Evolutionary conservation across 2,329 filamentous ascomycete genomes (phyloP).

Genomic region (Curvularia spicifera): DNA sequence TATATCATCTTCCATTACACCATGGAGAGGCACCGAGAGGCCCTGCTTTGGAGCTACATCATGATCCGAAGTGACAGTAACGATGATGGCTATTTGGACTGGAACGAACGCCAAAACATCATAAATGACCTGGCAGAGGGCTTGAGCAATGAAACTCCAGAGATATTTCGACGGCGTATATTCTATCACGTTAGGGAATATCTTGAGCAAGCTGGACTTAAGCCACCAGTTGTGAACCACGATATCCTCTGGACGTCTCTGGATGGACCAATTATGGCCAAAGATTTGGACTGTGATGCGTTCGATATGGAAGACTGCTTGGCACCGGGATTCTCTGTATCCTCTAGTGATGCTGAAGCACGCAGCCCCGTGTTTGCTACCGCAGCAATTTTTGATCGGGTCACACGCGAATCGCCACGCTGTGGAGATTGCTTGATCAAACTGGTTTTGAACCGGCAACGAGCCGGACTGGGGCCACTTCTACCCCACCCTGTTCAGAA

Average conservation of each 20-base stretch:
- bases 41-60: slow-evolving; percentile 54
- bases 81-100: slow-evolving; percentile 51
- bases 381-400: slow-evolving; percentile 49
- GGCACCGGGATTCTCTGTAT: slow-evolving; percentile 51
- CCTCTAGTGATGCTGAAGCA: slow-evolving; percentile 44
- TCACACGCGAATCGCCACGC: slow-evolving; percentile 48
- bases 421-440: slow-evolving; percentile 55
- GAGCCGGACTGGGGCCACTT: slow-evolving; percentile 48
- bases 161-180: slow-evolving; percentile 46
- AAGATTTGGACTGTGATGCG: slow-evolving; percentile 50
- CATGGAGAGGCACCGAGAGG: slow-evolving; percentile 54
- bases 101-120: slow-evolving; percentile 49
- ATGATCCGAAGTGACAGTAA: slow-evolving; percentile 50
- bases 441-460: slow-evolving; percentile 47
- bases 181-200: slow-evolving; percentile 49
- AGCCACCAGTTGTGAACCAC: slow-evolving; percentile 51
- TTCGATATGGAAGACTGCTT: slow-evolving; percentile 54
- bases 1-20: slow-evolving; percentile 54
- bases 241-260: slow-evolving; percentile 53
- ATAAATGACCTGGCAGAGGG: slow-evolving; percentile 49
- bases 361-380: slow-evolving; percentile 50
- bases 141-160: slow-evolving; percentile 42
- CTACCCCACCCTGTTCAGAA: slow-evolving; percentile 45
- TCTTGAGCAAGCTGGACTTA: slow-evolving; percentile 49
- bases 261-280: slow-evolving; percentile 52